Conservation (phyloP, 768 basidiomycete species). For the Mycena indigotica region DNA sequence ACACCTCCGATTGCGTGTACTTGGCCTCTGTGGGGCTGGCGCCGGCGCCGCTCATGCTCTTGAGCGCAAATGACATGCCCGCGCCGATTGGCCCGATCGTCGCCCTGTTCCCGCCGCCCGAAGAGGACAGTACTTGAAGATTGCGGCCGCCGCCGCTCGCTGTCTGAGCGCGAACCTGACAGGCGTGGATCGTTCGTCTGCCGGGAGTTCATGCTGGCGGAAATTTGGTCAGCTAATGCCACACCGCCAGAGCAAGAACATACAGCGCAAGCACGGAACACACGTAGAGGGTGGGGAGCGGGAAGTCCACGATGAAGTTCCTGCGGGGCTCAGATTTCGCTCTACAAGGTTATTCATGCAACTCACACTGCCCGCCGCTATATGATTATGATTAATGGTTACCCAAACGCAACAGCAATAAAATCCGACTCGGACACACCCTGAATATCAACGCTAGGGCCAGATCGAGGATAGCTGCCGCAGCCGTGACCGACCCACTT, state of each 20-base stretch:
- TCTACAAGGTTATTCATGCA: background rate
- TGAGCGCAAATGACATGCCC: background rate
- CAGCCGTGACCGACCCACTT: background rate
- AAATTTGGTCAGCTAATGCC: background rate
- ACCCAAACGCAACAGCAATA: background rate
- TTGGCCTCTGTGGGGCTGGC: too few species aligned
- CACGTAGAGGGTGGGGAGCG: background rate
- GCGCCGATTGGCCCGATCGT: too few species aligned
- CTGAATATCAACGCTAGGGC: background rate
- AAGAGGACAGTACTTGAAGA: background rate
- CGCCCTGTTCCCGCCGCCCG: background rate
- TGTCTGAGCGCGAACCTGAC: background rate
- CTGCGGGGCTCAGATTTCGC: too few species aligned
- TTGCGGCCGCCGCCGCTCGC: background rate
- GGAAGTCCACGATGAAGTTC: conserved; percentile 2
- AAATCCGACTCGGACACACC: background rate
- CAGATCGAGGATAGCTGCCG: background rate
- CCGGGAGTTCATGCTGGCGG: background rate
- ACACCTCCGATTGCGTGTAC: too few species aligned
- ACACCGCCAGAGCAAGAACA: background rate
- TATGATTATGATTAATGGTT: background rate
- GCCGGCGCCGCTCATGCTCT: background rate
- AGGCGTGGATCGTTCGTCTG: background rate
- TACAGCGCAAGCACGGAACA: background rate
- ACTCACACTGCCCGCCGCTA: background rate